Base-by-base conservation (phyloP, 78 protist genomes). In the Dictyostelium firmibasis region DNA sequence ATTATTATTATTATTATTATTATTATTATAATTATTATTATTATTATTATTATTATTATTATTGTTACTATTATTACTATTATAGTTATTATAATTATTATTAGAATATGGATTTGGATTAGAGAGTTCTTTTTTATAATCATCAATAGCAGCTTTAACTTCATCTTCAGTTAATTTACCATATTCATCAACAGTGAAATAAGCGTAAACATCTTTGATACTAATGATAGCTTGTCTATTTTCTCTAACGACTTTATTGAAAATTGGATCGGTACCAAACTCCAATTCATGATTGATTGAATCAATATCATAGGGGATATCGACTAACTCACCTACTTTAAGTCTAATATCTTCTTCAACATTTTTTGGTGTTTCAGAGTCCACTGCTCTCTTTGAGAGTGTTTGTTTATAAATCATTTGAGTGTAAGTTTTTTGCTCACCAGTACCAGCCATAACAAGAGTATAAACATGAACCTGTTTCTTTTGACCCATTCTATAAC, bases 401-500 rank as follows among this genome's bases (percentile, higher is more conserved):
- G 91, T 50, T 84, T 98, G 97, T 92, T 99, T 99, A 96, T 93
- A 98, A 3, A 98, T 31, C 85, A 98, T 97, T 0, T 99, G 91
- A 0, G 93, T 97, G 91, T 96, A 98, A 20, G 98, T 95, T 82
- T 93, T 97, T 84, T 99, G 99, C 84, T 99, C 99, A 50, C 98
- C 79, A 16, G 99, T 98, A 29, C 99, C 92, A 11, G 85, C 70
- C 6, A 84, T 93, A 35, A 98, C 47, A 1, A 98, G 69, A 5
- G 99, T 96, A 77, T 76, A 97, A 3, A 99, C 81, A 20, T 95
- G 62, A 33, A 98, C 99, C 1, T 84, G 83, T 16, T 93, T 75
- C 93, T 3, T 38, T 89, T 99, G 99, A 13, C 99, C 99, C 18
- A 98, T 84, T 25, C 99, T 92, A 97, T 97, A 98, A 3, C 99